phyloP scores from a whole-genome alignment of 352 stramenopile species.

The Phytopythium cucurbitacearum region DNA sequence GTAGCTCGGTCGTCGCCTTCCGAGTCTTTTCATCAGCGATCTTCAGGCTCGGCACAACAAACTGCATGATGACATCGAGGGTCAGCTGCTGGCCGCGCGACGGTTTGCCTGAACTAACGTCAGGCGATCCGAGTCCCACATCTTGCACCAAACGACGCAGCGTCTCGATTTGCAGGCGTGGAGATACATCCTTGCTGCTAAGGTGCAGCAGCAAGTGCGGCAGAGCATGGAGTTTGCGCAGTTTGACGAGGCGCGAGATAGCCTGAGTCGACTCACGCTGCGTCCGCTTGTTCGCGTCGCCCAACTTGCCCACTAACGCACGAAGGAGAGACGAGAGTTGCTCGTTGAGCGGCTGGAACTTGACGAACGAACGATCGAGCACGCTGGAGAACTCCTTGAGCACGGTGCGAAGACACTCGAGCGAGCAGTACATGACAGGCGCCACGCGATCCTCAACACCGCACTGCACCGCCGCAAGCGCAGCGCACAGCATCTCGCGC shows the following conservation, averaged over 20 bases:
- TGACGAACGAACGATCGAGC: constrained; percentile 35
- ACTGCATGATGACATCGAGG: constrained; percentile 61
- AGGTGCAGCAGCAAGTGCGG: constrained; percentile 59
- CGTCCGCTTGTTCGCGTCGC: constrained; percentile 81
- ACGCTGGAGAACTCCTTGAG: constrained; percentile 60
- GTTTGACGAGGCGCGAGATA: constrained; percentile 52
- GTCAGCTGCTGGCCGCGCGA: constrained; percentile 25
- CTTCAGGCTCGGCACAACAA: constrained; percentile 62
- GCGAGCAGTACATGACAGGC: constrained; percentile 78
- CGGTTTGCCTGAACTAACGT: background rate
- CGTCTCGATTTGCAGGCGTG: constrained; percentile 51
- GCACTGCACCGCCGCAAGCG: constrained; percentile 59
- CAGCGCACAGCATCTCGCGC: constrained; percentile 61
- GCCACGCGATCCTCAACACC: constrained; percentile 73
- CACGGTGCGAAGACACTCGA: constrained; percentile 66
- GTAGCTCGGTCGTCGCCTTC: constrained; percentile 62
- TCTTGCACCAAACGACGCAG: constrained; percentile 52
- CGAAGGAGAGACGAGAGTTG: constrained; percentile 51
- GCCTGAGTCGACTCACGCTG: constrained; percentile 63
- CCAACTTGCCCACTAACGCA: constrained; percentile 53
- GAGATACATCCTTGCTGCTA: constrained; percentile 49
- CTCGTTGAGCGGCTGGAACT: constrained; percentile 42
- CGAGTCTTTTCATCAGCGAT: constrained; percentile 77
- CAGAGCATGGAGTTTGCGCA: constrained; percentile 54
- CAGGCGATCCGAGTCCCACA: constrained; percentile 31